Evolutionary conservation across 345 rosid species (phyloP).

Genomic region (Clausena lansium): DNA sequence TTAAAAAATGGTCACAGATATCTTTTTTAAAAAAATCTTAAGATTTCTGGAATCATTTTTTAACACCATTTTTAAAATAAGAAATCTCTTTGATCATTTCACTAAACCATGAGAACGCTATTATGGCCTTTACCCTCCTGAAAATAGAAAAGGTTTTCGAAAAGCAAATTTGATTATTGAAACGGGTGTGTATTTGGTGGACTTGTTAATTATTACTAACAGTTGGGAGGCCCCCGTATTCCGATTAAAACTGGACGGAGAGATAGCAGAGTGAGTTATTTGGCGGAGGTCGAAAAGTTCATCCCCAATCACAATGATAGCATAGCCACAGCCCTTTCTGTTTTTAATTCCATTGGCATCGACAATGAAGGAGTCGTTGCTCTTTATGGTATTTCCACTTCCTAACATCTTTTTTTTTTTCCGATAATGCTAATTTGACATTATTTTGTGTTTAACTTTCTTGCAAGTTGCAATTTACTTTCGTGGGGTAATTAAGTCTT

Average conservation of each 20-base stretch:
- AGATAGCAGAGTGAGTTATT: conserved; percentile 60
- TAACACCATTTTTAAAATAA: no score
- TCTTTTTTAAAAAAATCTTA: no score
- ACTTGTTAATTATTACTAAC: neutral
- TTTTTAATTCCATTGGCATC: conserved; percentile 58
- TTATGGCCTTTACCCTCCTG: no score
- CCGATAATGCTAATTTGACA: no score
- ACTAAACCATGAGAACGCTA: no score
- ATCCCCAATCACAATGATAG: conserved; percentile 76
- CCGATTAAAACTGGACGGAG: conserved; percentile 76
- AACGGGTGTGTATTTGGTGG: neutral
- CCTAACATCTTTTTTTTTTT: neutral
- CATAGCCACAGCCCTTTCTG: conserved; percentile 53
- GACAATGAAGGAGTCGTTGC: conserved; percentile 70
- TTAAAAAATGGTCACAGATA: no score
- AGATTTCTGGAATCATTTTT: no score
- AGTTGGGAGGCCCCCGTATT: conserved; percentile 79
- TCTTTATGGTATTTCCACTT: conserved; percentile 46
- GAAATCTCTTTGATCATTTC: no score
- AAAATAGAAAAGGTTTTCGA: no score
- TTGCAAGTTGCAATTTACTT: no score
- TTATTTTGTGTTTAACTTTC: no score
- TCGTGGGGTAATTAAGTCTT: no score
- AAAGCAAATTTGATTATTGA: neutral
- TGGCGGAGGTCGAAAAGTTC: conserved; percentile 29